phyloP scores from a whole-genome alignment of 345 rosid species.

The Moricandia moricandioides region DNA sequence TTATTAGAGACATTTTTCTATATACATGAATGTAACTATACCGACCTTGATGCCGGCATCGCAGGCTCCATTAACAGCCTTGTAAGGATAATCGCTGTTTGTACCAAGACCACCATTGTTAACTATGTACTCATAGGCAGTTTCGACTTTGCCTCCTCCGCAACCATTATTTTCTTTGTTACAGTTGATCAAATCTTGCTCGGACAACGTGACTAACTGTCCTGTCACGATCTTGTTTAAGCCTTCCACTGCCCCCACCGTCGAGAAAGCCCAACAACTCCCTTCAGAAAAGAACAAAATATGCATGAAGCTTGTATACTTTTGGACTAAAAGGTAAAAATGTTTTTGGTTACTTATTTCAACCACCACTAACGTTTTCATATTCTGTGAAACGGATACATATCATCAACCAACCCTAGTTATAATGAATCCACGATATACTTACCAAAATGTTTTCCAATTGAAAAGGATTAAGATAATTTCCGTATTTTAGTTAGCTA shows the following conservation, averaged over 20 bases:
- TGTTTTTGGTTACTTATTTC: background rate
- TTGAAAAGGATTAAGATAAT: background rate
- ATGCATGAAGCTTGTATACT: constrained; percentile 8
- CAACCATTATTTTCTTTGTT: constrained; percentile 47
- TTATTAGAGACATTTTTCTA: background rate
- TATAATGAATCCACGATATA: background rate
- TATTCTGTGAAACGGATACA: background rate
- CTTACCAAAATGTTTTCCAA: background rate
- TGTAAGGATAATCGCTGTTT: constrained; percentile 55
- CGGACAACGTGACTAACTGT: constrained; percentile 57
- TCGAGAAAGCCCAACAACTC: constrained; percentile 93
- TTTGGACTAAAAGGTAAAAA: background rate
- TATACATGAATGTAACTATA: constrained; percentile 12
- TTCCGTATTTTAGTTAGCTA: too few relatives aligned
- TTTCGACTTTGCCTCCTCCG: constrained; percentile 58
- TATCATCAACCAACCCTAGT: background rate
- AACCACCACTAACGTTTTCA: background rate
- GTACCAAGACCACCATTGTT: constrained; percentile 18
- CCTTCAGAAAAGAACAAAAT: constrained; percentile 38
- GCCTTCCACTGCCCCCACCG: constrained; percentile 78
- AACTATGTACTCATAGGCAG: background rate
- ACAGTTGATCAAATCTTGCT: constrained; percentile 77
- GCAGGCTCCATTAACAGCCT: constrained; percentile 28
- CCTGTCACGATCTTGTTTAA: constrained; percentile 65
- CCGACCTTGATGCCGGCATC: constrained; percentile 33